A percentile compares a stretch with the other conserved stretches of the same genome.
phyloP scores from a whole-genome alignment of 208 protist species.

The Leishmania gerbilli region DNA sequence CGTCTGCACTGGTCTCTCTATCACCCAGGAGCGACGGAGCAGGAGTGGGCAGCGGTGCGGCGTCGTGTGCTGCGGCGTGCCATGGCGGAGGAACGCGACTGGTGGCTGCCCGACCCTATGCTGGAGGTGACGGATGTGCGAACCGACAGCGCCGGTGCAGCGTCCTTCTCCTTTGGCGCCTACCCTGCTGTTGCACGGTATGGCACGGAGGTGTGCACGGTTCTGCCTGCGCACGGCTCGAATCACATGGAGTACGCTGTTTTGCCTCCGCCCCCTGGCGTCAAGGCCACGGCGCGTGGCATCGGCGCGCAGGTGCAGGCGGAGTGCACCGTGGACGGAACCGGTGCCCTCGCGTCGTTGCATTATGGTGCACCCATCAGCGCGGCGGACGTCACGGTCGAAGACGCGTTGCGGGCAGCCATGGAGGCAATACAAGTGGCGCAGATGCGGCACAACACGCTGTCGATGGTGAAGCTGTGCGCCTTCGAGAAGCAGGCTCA shows the following conservation, averaged over 20 bases:
- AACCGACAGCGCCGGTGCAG: conserved; percentile 42
- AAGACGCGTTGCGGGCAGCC: conserved; percentile 59
- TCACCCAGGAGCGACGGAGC: conserved; percentile 70
- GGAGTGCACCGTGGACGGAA: conserved; percentile 70
- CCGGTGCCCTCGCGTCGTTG: conserved; percentile 59
- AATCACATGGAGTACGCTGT: conserved; percentile 28
- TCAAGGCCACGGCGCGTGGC: neutral
- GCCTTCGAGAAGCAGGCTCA: conserved; percentile 72
- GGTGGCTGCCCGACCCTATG: conserved; percentile 81
- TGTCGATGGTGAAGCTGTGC: conserved; percentile 60
- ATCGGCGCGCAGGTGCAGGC: conserved; percentile 31
- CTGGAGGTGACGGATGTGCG: conserved; percentile 60
- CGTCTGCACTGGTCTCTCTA: conserved; percentile 77
- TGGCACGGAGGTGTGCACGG: conserved; percentile 58
- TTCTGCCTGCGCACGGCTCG: conserved; percentile 52
- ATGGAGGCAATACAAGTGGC: conserved; percentile 56
- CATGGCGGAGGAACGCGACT: conserved; percentile 71
- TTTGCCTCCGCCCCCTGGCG: conserved; percentile 18
- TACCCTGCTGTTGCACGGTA: conserved; percentile 73
- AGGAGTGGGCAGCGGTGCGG: conserved; percentile 78
- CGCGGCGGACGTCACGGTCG: conserved; percentile 46
- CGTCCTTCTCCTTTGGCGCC: conserved; percentile 29
- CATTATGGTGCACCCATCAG: conserved; percentile 27
- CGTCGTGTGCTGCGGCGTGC: conserved; percentile 62
- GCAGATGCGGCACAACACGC: conserved; percentile 72